Conservation (phyloP, 306 rosid genomes). For the Crataegus laevigata region DNA sequence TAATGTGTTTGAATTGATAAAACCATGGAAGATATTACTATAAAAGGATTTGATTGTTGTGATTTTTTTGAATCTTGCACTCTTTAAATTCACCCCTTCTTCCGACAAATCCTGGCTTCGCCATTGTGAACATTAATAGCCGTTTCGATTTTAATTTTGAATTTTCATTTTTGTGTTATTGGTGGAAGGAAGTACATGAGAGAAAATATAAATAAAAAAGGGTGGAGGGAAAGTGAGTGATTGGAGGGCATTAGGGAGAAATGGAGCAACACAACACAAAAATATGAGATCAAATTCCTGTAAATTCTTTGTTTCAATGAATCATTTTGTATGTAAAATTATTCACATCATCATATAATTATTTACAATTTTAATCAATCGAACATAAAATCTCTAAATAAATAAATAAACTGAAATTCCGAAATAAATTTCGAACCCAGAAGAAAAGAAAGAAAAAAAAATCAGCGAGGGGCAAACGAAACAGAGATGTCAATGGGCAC, state of each 20-base stretch:
- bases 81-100: too few species aligned
- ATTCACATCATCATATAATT: neutral
- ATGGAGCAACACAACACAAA: neutral
- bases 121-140: too few species aligned
- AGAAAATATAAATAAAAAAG: too few species aligned
- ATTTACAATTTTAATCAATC: neutral
- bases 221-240: neutral
- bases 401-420: neutral
- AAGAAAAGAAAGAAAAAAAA: neutral
- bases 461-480: constrained; percentile 69
- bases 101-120: too few species aligned
- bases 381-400: neutral
- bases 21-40: too few species aligned
- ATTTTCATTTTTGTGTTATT: too few species aligned
- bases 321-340: neutral
- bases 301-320: neutral
- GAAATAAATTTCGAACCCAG: neutral
- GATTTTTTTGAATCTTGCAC: too few species aligned
- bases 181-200: too few species aligned
- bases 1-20: too few species aligned
- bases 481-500: constrained; percentile 39
- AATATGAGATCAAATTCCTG: neutral
- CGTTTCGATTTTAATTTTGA: too few species aligned
- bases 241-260: neutral
- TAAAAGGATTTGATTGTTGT: too few species aligned